Conservation (phyloP, 2,329 filamentous ascomycete genomes). For the Berkeleyomyces rouxiae region DNA sequence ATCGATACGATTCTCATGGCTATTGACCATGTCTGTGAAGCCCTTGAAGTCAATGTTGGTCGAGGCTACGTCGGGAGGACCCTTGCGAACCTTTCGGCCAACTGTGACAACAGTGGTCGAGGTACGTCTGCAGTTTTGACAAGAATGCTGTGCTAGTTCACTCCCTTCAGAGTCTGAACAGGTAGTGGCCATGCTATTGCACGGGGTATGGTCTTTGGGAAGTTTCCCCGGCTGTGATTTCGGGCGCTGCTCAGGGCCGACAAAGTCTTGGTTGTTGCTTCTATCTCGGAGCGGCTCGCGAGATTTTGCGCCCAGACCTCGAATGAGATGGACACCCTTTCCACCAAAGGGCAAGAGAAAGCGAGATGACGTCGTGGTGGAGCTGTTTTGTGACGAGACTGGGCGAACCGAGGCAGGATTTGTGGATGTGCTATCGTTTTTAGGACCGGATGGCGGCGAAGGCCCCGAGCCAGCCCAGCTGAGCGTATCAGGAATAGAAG, state of each 20-base stretch:
- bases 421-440: constrained; percentile 11
- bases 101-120: neutral
- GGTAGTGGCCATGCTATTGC: constrained; percentile 14
- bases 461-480: constrained; percentile 31
- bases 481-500: constrained; percentile 39
- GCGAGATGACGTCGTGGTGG: constrained; percentile 31
- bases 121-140: neutral
- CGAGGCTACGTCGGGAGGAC: constrained; percentile 9
- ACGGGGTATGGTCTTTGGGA: neutral
- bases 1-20: constrained; percentile 49
- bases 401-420: constrained; percentile 31
- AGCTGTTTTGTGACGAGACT: constrained; percentile 37
- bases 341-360: constrained; percentile 40
- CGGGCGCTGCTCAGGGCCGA: neutral
- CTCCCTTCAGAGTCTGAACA: constrained; percentile 15
- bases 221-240: neutral
- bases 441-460: constrained; percentile 14
- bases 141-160: neutral
- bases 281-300: constrained; percentile 21
- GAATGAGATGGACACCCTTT: constrained; percentile 37
- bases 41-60: constrained; percentile 27
- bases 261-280: neutral
- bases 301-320: constrained; percentile 22
- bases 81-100: too few relatives aligned
- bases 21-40: constrained; percentile 36